phyloP scores from a whole-genome alignment of 805 yeast genomes.

The Yarrowia bubula region DNA sequence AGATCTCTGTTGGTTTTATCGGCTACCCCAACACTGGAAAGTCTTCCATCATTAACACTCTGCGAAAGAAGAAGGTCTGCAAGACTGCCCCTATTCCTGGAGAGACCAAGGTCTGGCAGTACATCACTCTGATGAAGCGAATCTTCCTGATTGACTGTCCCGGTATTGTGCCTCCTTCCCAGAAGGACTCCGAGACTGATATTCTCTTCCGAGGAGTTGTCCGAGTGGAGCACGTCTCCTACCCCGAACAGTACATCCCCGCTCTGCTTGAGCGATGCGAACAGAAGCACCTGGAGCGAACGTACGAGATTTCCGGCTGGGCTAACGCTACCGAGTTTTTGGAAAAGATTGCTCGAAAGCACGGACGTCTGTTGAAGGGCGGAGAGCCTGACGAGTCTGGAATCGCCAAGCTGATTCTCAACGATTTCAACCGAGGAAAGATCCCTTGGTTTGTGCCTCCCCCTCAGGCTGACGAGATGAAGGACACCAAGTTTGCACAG shows the following conservation, averaged over 20 bases:
- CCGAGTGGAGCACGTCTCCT: slow-evolving; percentile 94
- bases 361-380: slow-evolving; percentile 89
- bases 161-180: slow-evolving; percentile 95
- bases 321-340: slow-evolving; percentile 68
- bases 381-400: slow-evolving; percentile 98
- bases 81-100: slow-evolving; percentile 98
- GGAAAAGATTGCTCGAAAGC: slow-evolving; percentile 87
- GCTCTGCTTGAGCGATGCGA: slow-evolving; percentile 82
- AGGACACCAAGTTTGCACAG: slow-evolving; percentile 42
- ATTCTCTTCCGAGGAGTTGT: slow-evolving; percentile 95
- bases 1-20: slow-evolving; percentile 93
- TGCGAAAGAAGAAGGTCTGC: slow-evolving; percentile 93
- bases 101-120: slow-evolving; percentile 99
- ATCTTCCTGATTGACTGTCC: slow-evolving; percentile 97
- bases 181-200: slow-evolving; percentile 86
- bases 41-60: slow-evolving; percentile 90
- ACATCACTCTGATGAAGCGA: slow-evolving; percentile 93
- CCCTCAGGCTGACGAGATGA: slow-evolving; percentile 66
- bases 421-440: slow-evolving; percentile 94
- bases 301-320: slow-evolving; percentile 95
- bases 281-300: slow-evolving; percentile 86
- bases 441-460: slow-evolving; percentile 98
- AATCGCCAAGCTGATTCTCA: slow-evolving; percentile 82
- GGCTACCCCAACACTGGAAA: slow-evolving; percentile 99
- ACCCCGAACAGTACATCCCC: slow-evolving; percentile 94